Evolutionary conservation across 768 basidiomycete genomes (phyloP).

Genomic region (Punctularia strigosozonata): DNA sequence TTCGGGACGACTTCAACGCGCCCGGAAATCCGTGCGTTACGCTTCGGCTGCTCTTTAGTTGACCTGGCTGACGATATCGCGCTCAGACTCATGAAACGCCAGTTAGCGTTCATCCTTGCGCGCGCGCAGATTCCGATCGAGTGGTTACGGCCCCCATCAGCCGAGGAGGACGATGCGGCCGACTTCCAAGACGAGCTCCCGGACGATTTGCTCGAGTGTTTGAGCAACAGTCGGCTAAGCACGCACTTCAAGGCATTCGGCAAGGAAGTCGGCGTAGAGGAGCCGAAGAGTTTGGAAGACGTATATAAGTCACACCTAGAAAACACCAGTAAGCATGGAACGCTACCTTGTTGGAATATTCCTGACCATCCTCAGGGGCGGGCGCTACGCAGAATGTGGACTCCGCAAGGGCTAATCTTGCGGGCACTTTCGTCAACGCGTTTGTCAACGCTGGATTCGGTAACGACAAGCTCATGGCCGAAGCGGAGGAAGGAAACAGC

Average conservation of each 20-base stretch:
- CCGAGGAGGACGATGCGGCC: conserved; percentile 38
- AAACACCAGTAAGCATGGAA: conserved; percentile 52
- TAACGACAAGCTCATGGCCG: conserved; percentile 97
- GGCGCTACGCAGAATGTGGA: conserved; percentile 70
- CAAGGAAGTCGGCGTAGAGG: conserved; percentile 82
- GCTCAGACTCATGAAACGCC: conserved; percentile 77
- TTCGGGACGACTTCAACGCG: conserved; percentile 80
- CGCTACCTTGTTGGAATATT: neutral
- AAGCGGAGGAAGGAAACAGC: conserved; percentile 89
- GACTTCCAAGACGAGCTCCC: conserved; percentile 55
- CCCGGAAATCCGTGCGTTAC: conserved; percentile 73
- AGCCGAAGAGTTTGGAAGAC: conserved; percentile 88
- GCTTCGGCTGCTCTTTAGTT: neutral
- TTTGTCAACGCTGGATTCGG: conserved; percentile 98
- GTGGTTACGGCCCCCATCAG: conserved; percentile 61
- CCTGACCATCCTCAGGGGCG: conserved; percentile 30
- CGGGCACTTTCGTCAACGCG: conserved; percentile 96
- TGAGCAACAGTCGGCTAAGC: conserved; percentile 81
- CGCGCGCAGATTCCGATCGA: conserved; percentile 85
- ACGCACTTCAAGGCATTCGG: conserved; percentile 83
- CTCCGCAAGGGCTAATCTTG: conserved; percentile 88
- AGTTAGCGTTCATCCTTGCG: conserved; percentile 88
- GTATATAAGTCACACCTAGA: conserved; percentile 97
- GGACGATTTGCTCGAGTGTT: conserved; percentile 74
- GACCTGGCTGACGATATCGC: conserved; percentile 1